A percentile compares a stretch with the other conserved stretches of the same genome.
Conservation (phyloP, 768 basidiomycete species). For the Termitomyces sp. region DNA sequence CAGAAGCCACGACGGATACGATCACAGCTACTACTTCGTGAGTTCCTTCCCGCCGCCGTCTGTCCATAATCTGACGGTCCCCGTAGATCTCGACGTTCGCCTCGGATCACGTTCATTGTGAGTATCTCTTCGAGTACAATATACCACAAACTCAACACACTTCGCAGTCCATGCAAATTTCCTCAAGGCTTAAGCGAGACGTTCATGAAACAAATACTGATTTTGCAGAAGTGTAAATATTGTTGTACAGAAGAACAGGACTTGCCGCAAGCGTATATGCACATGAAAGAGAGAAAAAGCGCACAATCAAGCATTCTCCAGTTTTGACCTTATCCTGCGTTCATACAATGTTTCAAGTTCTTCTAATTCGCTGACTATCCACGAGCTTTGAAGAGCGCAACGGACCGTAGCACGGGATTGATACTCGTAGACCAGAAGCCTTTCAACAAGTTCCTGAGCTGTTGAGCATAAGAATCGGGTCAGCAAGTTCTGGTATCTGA, state of each 20-base stretch:
- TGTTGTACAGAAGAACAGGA: conserved; percentile 5
- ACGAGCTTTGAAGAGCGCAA: conserved; percentile 52
- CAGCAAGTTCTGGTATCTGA: not conserved
- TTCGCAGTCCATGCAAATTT: conserved; percentile 79
- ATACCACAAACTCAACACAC: conserved; percentile 6
- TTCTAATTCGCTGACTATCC: conserved; percentile 61
- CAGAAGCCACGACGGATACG: conserved; percentile 77
- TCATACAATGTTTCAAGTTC: conserved; percentile 60
- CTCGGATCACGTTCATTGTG: conserved; percentile 85
- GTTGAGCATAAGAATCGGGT: not conserved
- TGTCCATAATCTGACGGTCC: not conserved
- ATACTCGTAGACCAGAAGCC: conserved; percentile 58
- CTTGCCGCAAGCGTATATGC: not conserved
- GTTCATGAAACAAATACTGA: not conserved
- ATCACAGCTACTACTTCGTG: conserved; percentile 88
- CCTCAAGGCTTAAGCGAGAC: conserved; percentile 55
- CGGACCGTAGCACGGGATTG: conserved; percentile 57
- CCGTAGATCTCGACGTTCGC: conserved; percentile 83
- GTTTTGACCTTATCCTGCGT: conserved; percentile 36
- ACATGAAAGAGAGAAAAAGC: conserved; percentile 2
- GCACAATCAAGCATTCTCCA: conserved; percentile 8
- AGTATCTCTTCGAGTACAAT: conserved; percentile 24
- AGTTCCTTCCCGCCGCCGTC: conserved; percentile 10
- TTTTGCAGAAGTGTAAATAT: not conserved
- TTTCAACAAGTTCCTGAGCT: conserved; percentile 57